Evolutionary conservation across 768 basidiomycete genomes (phyloP).

Genomic region (Calocybe indica): DNA sequence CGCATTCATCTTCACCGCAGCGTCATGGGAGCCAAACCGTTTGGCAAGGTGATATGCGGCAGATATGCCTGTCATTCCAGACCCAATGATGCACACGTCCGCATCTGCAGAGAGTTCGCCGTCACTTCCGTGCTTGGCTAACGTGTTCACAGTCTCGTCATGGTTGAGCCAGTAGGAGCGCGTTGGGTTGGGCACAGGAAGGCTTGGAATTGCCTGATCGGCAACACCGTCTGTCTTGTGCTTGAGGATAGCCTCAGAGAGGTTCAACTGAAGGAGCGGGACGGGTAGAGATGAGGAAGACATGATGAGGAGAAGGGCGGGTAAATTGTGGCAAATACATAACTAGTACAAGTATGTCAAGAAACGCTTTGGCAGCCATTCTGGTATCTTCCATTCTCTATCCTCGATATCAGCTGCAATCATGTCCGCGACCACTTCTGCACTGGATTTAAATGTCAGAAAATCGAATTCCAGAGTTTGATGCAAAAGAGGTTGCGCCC

Average conservation of each 20-base stretch:
- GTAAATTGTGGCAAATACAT: too few relatives aligned
- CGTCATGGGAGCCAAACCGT: constrained; percentile 12
- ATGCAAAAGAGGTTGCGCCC: constrained; percentile 7
- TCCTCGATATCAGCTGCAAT: constrained; percentile 41
- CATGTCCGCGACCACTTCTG: constrained; percentile 58
- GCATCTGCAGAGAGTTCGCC: constrained; percentile 51
- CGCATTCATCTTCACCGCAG: not conserved
- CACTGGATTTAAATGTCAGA: constrained; percentile 30
- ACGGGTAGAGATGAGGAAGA: too few relatives aligned
- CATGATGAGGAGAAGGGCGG: too few relatives aligned
- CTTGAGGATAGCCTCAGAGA: too few relatives aligned
- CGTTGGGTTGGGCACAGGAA: constrained; percentile 60
- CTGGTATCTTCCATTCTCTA: constrained; percentile 43
- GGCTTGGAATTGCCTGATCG: constrained; percentile 4
- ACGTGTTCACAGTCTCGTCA: constrained; percentile 53
- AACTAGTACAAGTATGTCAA: constrained; percentile 21
- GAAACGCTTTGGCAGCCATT: constrained; percentile 59
- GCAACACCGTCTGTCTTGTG: too few relatives aligned
- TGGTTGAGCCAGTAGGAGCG: constrained; percentile 69
- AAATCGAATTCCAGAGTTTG: too few relatives aligned
- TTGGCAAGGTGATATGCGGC: constrained; percentile 67
- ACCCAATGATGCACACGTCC: constrained; percentile 75
- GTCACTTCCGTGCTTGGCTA: constrained; percentile 59
- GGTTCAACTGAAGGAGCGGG: too few relatives aligned
- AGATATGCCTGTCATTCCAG: constrained; percentile 73